These are phyloP conservation scores for Salvia hispanica DNA, from an alignment of 257 asterid genomes.

Conservation along the genomic window DNA sequence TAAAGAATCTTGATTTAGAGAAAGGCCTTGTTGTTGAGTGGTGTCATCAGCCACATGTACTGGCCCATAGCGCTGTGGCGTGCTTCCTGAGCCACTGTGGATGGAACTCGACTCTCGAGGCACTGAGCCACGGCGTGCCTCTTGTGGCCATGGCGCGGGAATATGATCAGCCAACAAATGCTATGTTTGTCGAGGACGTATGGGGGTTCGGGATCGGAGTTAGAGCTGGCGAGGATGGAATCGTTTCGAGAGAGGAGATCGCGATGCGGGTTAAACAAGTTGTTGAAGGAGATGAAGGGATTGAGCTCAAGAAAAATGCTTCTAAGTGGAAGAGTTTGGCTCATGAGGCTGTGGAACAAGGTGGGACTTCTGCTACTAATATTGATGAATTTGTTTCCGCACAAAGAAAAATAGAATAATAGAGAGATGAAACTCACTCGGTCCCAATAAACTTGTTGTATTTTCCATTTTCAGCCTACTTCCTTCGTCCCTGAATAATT, in stretches of 20 bases:
- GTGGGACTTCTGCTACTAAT: slow-evolving; percentile 45
- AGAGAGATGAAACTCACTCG: too few relatives aligned
- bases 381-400: slow-evolving; percentile 42
- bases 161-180: slow-evolving; percentile 37
- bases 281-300: slow-evolving; percentile 32
- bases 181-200: slow-evolving; percentile 41
- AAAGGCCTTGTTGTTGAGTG: slow-evolving; percentile 46
- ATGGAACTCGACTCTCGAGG: slow-evolving; percentile 44
- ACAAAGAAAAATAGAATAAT: background rate
- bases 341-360: slow-evolving; percentile 38
- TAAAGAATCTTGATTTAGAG: slow-evolving; percentile 15
- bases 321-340: slow-evolving; percentile 38
- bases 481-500: too few relatives aligned
- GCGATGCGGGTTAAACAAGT: slow-evolving; percentile 33
- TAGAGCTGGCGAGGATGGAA: slow-evolving; percentile 23
- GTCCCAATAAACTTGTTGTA: too few relatives aligned
- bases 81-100: slow-evolving; percentile 51
- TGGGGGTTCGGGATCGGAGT: slow-evolving; percentile 45
- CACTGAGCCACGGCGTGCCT: slow-evolving; percentile 40
- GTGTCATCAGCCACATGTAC: slow-evolving; percentile 48
- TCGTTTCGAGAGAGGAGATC: slow-evolving; percentile 39
- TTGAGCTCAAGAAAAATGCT: slow-evolving; percentile 28
- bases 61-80: slow-evolving; percentile 38
- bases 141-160: slow-evolving; percentile 36
- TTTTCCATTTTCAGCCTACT: too few relatives aligned